Evolutionary conservation across 164 flowering plant genomes (phyloP), one percentile per base, ranked within the genome.

Genomic region (Dillenia suffruticosa): DNA sequence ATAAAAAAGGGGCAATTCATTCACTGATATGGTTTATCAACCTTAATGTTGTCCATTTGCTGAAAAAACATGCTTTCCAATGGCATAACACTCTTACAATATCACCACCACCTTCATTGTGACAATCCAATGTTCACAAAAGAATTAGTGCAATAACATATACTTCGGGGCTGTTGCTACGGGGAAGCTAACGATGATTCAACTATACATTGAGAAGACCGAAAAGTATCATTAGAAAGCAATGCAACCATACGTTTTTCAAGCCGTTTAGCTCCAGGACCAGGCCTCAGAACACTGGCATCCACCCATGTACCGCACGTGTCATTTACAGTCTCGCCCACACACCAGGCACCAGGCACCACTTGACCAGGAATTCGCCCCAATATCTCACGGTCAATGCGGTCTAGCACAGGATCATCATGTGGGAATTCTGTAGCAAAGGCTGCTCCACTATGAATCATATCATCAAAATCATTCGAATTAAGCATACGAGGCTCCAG

Each of bases 311-410:
- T 68, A 0, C 66, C 52, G 66, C 99, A 95, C 3, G 77, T 77
- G 58, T 70, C 66, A 55, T 81, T 74, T 10, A 67, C 71, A 59
- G 68, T 12, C 15, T 75, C 84, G 44, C 90, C 97, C 61, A 95
- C 66, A 74, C 99, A 95, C 99, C 99, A 95, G 0, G 94, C 99
- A 45, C 97, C 99, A n/a, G 96, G 96, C 8, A 81, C 85, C 46
- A 78, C 72, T 55, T 70, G 70, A 10, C 81, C 88, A 3, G 74
- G 77, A 14, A 32, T 50, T 11, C 96, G 81, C 8, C 72, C 66
- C 69, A 94, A 64, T 53, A 88, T 17, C 45, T 85, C 86, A 44
- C n/a, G 69, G 63, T 95, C 99, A 10, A 95, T 89, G 49, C 58
- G 87, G 65, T 88, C 94, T 49, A 91, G 96, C 49, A 85, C 77